A percentile compares a stretch with the other conserved stretches of the same genome.
phyloP scores from a whole-genome alignment of 2,329 filamentous ascomycete species.

The Helminthosporium solani region DNA sequence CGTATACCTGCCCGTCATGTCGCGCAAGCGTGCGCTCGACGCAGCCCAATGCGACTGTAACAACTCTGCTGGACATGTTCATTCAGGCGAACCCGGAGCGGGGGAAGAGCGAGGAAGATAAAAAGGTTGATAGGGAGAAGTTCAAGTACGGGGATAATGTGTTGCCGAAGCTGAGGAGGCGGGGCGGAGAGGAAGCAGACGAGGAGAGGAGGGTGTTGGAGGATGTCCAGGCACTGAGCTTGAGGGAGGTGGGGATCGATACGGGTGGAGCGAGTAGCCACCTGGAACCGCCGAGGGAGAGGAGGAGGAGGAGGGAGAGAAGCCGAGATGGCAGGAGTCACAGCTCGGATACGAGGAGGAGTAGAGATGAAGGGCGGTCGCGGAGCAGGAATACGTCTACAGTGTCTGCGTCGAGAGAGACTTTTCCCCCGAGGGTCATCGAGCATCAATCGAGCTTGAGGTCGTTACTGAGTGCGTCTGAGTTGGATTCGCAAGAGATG shows the following conservation, averaged over 20 bases:
- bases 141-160: constrained; percentile 84
- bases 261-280: constrained; percentile 36
- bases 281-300: constrained; percentile 33
- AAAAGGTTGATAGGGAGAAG: constrained; percentile 69
- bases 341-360: constrained; percentile 31
- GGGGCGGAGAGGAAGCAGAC: constrained; percentile 54
- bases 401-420: constrained; percentile 17
- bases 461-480: constrained; percentile 77
- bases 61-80: constrained; percentile 86
- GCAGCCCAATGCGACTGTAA: constrained; percentile 85
- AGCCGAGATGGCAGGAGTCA: constrained; percentile 39
- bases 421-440: constrained; percentile 57
- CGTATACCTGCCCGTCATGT: constrained; percentile 90
- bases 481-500: constrained; percentile 74
- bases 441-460: constrained; percentile 89
- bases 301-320: constrained; percentile 36
- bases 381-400: constrained; percentile 26
- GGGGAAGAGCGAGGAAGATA: constrained; percentile 69
- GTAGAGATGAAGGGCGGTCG: constrained; percentile 25
- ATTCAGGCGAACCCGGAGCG: constrained; percentile 76
- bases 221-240: constrained; percentile 70
- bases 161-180: constrained; percentile 60
- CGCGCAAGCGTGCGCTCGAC: constrained; percentile 83
- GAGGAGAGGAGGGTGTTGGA: constrained; percentile 67
- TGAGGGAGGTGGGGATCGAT: constrained; percentile 64